These are phyloP conservation scores for Punica granatum DNA, from an alignment of 345 rosid species.

Conservation along the genomic window DNA sequence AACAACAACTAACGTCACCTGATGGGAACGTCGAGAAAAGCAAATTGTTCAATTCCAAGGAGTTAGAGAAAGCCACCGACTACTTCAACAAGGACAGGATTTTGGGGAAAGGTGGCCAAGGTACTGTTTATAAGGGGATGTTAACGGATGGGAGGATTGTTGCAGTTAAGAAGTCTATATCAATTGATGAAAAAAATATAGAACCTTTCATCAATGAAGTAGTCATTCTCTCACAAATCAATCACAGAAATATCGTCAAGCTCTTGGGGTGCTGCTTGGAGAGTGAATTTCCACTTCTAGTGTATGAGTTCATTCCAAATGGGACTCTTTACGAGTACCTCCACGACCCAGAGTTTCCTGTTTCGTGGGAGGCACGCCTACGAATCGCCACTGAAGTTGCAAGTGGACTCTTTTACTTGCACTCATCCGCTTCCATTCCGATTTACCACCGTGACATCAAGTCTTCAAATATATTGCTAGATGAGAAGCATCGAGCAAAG, in stretches of 20 bases:
- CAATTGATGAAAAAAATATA: background rate
- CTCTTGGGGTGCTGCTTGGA: background rate
- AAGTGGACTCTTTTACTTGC: conserved; percentile 1
- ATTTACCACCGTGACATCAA: conserved; percentile 7
- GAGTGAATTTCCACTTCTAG: conserved; percentile 1
- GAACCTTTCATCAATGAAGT: conserved; percentile 4
- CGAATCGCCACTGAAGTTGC: conserved; percentile 5
- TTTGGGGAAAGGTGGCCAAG: background rate
- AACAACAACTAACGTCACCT: conserved; percentile 1
- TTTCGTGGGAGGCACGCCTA: conserved; percentile 5
- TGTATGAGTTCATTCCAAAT: conserved; percentile 4
- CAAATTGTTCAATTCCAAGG: conserved; percentile 6
- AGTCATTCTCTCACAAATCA: conserved; percentile 4
- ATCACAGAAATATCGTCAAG: background rate
- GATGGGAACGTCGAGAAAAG: conserved; percentile 3
- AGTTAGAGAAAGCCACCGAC: conserved; percentile 10
- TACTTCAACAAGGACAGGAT: conserved; percentile 6
- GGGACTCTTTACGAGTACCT: conserved; percentile 1
- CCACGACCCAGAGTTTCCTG: conserved; percentile 3
- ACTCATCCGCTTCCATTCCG: conserved; percentile 4
- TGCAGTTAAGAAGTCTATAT: background rate
- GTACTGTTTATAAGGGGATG: background rate
- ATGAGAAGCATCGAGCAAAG: background rate
- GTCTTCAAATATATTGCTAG: conserved; percentile 4
- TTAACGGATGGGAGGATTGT: conserved; percentile 3